Conservation (phyloP, 345 rosid genomes). For the Eucalyptus rudis region DNA sequence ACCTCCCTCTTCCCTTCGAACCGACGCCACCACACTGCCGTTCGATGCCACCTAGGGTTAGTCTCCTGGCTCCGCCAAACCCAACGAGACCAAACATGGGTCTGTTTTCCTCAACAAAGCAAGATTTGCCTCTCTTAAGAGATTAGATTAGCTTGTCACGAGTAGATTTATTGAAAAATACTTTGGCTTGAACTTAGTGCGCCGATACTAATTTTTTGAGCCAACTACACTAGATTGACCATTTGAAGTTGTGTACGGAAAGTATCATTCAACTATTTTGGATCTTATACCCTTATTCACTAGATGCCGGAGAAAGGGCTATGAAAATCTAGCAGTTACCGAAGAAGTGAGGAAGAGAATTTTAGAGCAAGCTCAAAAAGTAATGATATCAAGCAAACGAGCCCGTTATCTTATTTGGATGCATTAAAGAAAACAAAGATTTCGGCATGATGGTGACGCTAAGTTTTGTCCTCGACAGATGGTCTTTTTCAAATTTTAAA, state of each 20-base stretch:
- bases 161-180: background rate
- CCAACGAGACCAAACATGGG: background rate
- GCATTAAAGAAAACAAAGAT: too few relatives aligned
- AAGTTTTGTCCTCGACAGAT: background rate
- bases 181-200: background rate
- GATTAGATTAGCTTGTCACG: background rate
- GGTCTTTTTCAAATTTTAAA: background rate
- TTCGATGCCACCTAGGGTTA: background rate
- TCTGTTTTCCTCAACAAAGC: background rate
- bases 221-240: background rate
- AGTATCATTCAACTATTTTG: background rate
- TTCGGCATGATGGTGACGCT: background rate
- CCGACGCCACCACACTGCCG: background rate
- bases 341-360: background rate
- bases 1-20: background rate
- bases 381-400: background rate
- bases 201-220: background rate
- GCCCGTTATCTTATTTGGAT: background rate
- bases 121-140: accelerated
- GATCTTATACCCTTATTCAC: background rate
- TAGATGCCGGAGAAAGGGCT: background rate
- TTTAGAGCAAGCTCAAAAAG: background rate
- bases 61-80: background rate
- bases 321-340: background rate
- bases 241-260: background rate